Evolutionary conservation across 345 rosid genomes (phyloP).

Genomic region (Odontarrhena argentea): DNA sequence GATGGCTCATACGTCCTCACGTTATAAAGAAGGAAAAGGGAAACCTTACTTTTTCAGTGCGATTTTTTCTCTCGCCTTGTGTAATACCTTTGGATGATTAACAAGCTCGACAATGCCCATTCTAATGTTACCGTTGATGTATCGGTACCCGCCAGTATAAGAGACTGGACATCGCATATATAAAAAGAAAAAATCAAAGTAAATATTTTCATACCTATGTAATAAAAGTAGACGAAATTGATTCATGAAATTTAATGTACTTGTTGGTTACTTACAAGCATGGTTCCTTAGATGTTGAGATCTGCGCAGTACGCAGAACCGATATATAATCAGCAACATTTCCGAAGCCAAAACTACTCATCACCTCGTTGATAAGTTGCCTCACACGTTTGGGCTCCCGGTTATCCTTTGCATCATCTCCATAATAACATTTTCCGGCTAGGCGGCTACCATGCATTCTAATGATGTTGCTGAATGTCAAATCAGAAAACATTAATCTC

Average conservation of each 20-base stretch:
- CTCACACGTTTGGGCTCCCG: conserved; percentile 45
- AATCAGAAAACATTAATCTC: conserved; percentile 39
- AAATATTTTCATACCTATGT: neutral
- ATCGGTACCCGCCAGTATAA: conserved; percentile 50
- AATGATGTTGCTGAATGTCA: conserved; percentile 46
- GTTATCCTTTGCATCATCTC: conserved; percentile 37
- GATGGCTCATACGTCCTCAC: too few relatives aligned
- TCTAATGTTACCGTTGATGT: conserved; percentile 49
- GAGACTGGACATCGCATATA: conserved; percentile 21
- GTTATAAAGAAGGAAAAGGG: too few relatives aligned
- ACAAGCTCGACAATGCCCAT: conserved; percentile 50
- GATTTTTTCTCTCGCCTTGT: conserved; percentile 41
- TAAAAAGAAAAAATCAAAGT: too few relatives aligned
- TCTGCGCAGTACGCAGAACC: conserved; percentile 40
- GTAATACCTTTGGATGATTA: conserved; percentile 41
- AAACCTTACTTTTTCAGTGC: neutral
- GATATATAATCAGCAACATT: conserved; percentile 54
- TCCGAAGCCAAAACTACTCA: conserved; percentile 23
- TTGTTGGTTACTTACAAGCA: conserved; percentile 24
- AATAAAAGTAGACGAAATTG: neutral
- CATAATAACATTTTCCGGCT: conserved; percentile 51
- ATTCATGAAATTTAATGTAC: conserved; percentile 1
- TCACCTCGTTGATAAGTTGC: conserved; percentile 40
- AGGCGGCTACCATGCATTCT: conserved; percentile 36
- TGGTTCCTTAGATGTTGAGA: conserved; percentile 49